Percentiles rank a stretch among this genome's conserved stretches.
Evolutionary conservation across 106 monocot genomes (phyloP).

Genomic region (Posidonia australis): DNA sequence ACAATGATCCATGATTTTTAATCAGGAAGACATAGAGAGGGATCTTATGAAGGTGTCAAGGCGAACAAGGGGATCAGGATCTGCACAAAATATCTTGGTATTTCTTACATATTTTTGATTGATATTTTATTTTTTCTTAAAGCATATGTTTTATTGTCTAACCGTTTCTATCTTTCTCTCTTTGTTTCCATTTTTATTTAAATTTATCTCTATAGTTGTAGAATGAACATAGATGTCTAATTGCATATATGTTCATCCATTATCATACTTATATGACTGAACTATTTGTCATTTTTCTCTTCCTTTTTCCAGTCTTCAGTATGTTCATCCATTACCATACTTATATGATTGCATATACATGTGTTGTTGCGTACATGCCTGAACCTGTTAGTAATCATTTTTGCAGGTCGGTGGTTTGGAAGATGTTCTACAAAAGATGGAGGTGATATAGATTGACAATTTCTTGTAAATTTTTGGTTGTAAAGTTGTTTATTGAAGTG

Average conservation of each 20-base stretch:
- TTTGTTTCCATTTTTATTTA: background rate
- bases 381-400: background rate
- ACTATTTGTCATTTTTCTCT: background rate
- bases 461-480: background rate
- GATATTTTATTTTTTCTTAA: no score
- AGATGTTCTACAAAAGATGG: constrained; percentile 97
- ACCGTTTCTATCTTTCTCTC: background rate
- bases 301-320: no score
- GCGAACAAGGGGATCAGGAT: constrained; percentile 36
- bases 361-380: background rate
- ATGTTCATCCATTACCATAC: background rate
- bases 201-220: background rate
- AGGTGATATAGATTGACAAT: constrained; percentile 31
- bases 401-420: constrained; percentile 87
- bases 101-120: background rate
- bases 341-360: background rate
- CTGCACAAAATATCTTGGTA: constrained; percentile 82
- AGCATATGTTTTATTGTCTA: no score
- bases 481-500: constrained; percentile 5
- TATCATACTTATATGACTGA: background rate
- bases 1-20: background rate
- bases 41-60: constrained; percentile 64
- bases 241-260: background rate
- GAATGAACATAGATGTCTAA: no score
- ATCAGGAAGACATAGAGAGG: constrained; percentile 89